Conservation (phyloP, 345 rosid species). For the Eucalyptus regnans region DNA sequence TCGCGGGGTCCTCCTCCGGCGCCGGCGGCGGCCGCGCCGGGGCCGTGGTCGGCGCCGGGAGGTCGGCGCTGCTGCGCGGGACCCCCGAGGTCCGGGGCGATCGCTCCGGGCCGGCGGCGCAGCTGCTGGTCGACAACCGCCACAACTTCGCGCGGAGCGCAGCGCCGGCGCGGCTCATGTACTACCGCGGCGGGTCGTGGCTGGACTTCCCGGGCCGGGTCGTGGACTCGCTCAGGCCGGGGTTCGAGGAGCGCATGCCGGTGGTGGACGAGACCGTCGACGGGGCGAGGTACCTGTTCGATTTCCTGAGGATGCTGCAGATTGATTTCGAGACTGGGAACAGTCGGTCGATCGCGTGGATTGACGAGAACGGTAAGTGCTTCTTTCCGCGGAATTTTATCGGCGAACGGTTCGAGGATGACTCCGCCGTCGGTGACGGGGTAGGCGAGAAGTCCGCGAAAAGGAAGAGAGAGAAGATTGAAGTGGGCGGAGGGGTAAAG, state of each 20-base stretch:
- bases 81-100: neutral
- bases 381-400: conserved; percentile 16
- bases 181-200: conserved; percentile 19
- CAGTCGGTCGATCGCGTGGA: conserved; percentile 36
- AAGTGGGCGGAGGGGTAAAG: neutral
- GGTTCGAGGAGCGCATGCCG: conserved; percentile 14
- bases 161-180: conserved; percentile 19
- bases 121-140: neutral
- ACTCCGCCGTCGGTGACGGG: conserved; percentile 4
- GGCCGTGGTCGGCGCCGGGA: neutral
- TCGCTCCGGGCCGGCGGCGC: neutral
- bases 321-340: conserved; percentile 15
- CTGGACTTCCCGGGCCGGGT: conserved; percentile 12
- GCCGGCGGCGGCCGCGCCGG: neutral
- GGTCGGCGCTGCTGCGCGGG: neutral
- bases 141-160: conserved; percentile 14
- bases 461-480: conserved; percentile 7
- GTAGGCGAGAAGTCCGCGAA: neutral
- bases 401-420: neutral
- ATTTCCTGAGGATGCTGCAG: conserved; percentile 31
- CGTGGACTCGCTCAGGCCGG: neutral
- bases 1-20: neutral
- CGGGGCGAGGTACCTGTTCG: conserved; percentile 24
- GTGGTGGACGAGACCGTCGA: conserved; percentile 2
- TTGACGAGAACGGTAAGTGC: conserved; percentile 24